Evolutionary conservation across 441 rosid species (phyloP).

Genomic region (Erodium texanum): DNA sequence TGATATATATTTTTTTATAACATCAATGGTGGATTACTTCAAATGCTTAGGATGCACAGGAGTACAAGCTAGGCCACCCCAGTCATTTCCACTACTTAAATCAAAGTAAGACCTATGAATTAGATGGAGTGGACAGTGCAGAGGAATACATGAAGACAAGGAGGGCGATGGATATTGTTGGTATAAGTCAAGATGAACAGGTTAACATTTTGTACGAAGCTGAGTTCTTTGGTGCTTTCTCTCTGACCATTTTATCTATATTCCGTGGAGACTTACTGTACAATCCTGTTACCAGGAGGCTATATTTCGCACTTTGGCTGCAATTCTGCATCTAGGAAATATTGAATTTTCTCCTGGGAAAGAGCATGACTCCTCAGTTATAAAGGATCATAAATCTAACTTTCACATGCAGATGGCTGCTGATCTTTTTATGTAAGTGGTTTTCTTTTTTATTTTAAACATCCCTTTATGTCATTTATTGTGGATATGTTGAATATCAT

Average conservation of each 20-base stretch:
- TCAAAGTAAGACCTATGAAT: conserved; percentile 52
- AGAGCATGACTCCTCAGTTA: conserved; percentile 67
- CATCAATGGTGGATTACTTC: neutral
- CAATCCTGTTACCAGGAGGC: conserved; percentile 46
- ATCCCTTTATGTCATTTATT: no score
- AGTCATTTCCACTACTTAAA: conserved; percentile 71
- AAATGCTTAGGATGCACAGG: conserved; percentile 39
- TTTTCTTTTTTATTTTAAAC: no score
- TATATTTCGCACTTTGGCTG: conserved; percentile 85
- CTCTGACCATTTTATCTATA: neutral
- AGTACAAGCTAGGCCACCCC: conserved; percentile 58
- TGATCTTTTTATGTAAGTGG: conserved; percentile 67
- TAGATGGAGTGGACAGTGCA: conserved; percentile 57
- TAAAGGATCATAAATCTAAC: conserved; percentile 66
- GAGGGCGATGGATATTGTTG: conserved; percentile 79
- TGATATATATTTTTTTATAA: no score
- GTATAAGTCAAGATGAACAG: conserved; percentile 65
- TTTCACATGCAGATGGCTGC: conserved; percentile 72
- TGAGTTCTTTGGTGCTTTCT: neutral
- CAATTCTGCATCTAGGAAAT: conserved; percentile 92
- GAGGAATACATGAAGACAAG: conserved; percentile 66
- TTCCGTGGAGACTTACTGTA: conserved; percentile 13
- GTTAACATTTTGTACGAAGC: no score
- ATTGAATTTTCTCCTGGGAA: conserved; percentile 68
- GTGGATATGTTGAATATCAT: no score